phyloP scores from a whole-genome alignment of 148 eudicot genomes.

The Beta vulgaris region DNA sequence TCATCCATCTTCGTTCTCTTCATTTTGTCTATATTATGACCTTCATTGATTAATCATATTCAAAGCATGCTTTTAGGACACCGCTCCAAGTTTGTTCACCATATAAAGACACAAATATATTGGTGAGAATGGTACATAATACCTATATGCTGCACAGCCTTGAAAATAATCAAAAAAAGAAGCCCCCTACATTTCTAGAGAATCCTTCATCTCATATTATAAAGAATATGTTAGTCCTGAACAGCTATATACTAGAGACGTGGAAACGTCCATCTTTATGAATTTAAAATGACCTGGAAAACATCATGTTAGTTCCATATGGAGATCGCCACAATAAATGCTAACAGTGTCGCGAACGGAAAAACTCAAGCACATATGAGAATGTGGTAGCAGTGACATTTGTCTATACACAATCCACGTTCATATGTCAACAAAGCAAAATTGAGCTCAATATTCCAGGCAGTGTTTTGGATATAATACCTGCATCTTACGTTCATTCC shows the following conservation, averaged over 20 bases:
- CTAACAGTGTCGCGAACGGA: background rate
- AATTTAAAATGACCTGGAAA: background rate
- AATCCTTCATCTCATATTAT: background rate
- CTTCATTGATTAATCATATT: no score
- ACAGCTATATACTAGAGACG: background rate
- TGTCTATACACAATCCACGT: background rate
- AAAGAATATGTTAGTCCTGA: background rate
- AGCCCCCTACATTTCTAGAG: background rate
- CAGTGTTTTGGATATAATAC: constrained; percentile 33
- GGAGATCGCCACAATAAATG: background rate
- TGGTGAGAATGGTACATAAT: background rate
- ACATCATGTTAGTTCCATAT: background rate
- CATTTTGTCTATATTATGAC: no score
- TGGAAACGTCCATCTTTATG: background rate
- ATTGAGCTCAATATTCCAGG: background rate
- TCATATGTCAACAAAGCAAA: background rate
- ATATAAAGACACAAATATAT: background rate
- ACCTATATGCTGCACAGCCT: background rate
- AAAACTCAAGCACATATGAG: background rate
- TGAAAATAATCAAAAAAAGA: background rate
- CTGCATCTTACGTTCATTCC: constrained; percentile 83
- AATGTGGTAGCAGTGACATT: background rate
- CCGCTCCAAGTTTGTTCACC: constrained; percentile 4
- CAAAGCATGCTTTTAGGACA: background rate
- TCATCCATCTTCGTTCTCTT: no score